Evolutionary conservation across 805 yeast genomes (phyloP), one percentile per base, ranked within the genome.

Genomic region (Blastobotrys americana): DNA sequence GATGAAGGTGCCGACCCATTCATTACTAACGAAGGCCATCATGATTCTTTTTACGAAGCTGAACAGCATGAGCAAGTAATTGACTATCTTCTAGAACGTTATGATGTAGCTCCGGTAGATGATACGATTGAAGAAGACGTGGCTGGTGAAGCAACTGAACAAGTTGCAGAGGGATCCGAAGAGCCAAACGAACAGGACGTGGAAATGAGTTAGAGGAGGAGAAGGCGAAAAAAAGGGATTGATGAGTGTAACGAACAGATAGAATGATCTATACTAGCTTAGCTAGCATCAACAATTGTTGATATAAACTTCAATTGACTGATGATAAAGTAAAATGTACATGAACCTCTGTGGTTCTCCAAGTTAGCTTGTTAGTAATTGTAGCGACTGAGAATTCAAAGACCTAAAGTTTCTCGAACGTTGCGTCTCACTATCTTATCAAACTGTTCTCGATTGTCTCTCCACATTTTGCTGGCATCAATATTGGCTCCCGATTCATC

Each of bases 401-500:
- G 67, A 1, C 94, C 95, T 46, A 90, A 69, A 6, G 87, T 75
- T 58, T 76, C 76, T 40, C 78, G 67, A 4, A 89, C 90, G 52
- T 84, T 85, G 9, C 58, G 58, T 49, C 78, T 74, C 3, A 93
- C 93, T 41, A 73, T 75, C 45, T 67, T 64, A 54, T 82, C 76
- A 60, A 78, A 93, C 52, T 74, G 81, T 2, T 67, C 74, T 46
- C 89, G 73, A 61, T 86, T 71, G 53, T 86, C 95, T 63, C 98
- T 74, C 95, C 96, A 90, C 50, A 93, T 72, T 63, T 88, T 88
- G 33, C 31, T 71, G 8, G 84, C 84, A 53, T 78, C 84, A 43
- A 79, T 74, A 57, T 93, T 87, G 41, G 98, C 98, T 8, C 97
- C 97, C 56, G 95, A 84, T 63, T 90, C 97, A 25, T 85, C 82